Conservation (phyloP, 2,329 filamentous ascomycete genomes). For the Alternaria incomplexa region DNA sequence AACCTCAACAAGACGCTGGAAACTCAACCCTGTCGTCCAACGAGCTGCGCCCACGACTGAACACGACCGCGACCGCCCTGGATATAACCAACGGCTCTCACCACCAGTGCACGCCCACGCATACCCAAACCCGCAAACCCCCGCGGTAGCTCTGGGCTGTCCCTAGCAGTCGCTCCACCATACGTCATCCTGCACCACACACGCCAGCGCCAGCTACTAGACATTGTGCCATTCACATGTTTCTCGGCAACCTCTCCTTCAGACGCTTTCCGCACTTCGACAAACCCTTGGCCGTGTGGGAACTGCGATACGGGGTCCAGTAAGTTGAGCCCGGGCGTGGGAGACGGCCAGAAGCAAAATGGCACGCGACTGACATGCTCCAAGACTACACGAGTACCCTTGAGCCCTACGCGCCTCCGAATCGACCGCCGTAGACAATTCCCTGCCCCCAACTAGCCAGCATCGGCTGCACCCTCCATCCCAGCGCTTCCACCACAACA, state of each 20-base stretch:
- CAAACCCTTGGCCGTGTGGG: constrained; percentile 35
- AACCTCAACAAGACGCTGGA: constrained; percentile 30
- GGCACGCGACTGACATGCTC: constrained; percentile 20
- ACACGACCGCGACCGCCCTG: constrained; percentile 1
- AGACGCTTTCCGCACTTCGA: constrained; percentile 35
- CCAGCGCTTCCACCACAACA: not conserved
- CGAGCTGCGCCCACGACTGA: constrained; percentile 11
- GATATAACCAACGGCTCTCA: constrained; percentile 3
- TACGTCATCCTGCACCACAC: constrained; percentile 36
- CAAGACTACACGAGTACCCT: constrained; percentile 15
- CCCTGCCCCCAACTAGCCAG: not conserved
- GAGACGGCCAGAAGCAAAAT: not conserved
- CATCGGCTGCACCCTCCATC: not conserved
- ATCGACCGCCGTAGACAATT: constrained; percentile 6
- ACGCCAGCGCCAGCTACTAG: constrained; percentile 17
- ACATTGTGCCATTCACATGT: constrained; percentile 35
- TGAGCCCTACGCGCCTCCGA: constrained; percentile 9
- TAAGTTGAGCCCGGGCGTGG: constrained; percentile 10
- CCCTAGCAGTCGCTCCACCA: constrained; percentile 16
- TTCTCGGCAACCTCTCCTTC: constrained; percentile 27
- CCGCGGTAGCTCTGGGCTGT: constrained; percentile 13
- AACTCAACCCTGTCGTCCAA: constrained; percentile 22
- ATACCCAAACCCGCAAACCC: constrained; percentile 1
- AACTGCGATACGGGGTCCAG: constrained; percentile 22
- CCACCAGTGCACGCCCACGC: not conserved